Conservation (phyloP, 2,329 filamentous ascomycete species). For the Aureobasidium sp. region DNA sequence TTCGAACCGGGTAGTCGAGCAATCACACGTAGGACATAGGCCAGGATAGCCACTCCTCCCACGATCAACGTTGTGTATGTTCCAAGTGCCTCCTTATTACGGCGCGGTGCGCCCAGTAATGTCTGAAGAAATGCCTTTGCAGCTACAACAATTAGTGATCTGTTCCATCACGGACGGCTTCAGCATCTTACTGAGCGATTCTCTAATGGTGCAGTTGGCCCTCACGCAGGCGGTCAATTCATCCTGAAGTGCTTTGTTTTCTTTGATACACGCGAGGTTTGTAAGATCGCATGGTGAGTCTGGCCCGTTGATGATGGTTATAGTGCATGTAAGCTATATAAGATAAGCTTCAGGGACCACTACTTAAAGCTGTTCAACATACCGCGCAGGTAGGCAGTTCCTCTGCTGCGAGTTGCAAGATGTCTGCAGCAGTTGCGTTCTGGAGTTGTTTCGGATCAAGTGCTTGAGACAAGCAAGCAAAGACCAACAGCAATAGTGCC, state of each 20-base stretch:
- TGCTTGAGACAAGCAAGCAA: conserved; percentile 7
- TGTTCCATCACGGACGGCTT: neutral
- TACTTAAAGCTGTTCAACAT: neutral
- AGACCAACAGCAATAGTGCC: neutral
- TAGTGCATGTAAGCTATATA: conserved; percentile 6
- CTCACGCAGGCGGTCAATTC: conserved; percentile 17
- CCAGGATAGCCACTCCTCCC: neutral
- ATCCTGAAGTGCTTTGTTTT: conserved; percentile 16
- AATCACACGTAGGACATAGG: neutral
- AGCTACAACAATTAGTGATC: neutral
- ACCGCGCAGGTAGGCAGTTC: conserved; percentile 5
- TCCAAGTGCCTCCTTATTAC: conserved; percentile 7
- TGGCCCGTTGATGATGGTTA: conserved; percentile 5
- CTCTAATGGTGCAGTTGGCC: conserved; percentile 8
- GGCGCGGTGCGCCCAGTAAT: neutral
- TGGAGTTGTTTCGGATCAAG: neutral
- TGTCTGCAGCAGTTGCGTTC: neutral
- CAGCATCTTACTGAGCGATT: neutral
- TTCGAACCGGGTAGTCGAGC: neutral
- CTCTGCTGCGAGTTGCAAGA: neutral
- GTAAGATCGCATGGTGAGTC: conserved; percentile 18
- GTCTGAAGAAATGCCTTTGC: conserved; percentile 16
- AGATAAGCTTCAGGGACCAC: neutral
- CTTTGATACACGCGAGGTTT: conserved; percentile 21
- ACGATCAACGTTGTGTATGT: neutral